Evolutionary conservation across 2,329 filamentous ascomycete species (phyloP).

Genomic region (Fusarium luffae): DNA sequence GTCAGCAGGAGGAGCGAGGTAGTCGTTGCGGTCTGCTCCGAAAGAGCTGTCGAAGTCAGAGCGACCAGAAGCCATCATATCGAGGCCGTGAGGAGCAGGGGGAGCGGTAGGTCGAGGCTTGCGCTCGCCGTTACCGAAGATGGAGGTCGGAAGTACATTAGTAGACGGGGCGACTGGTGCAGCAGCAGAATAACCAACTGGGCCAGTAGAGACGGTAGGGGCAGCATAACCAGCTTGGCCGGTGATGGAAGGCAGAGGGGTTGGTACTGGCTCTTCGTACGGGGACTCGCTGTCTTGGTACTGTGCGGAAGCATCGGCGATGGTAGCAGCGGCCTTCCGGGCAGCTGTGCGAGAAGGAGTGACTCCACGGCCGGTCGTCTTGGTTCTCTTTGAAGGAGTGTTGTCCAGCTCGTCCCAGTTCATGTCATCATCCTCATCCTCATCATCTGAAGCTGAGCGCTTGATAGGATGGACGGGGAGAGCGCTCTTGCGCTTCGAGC

Average conservation of each 20-base stretch:
- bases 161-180: background rate
- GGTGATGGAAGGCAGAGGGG: constrained; percentile 13
- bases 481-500: constrained; percentile 44
- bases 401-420: constrained; percentile 50
- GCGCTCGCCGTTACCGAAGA: constrained; percentile 43
- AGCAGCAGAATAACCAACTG: background rate
- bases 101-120: constrained; percentile 12
- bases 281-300: constrained; percentile 47
- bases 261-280: constrained; percentile 27
- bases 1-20: background rate
- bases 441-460: constrained; percentile 42
- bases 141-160: constrained; percentile 12
- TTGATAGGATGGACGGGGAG: constrained; percentile 41
- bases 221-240: background rate
- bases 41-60: background rate
- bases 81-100: constrained; percentile 1
- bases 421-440: constrained; percentile 43
- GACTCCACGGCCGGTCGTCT: constrained; percentile 41
- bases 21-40: background rate
- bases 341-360: constrained; percentile 50
- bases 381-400: constrained; percentile 53
- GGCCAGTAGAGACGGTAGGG: background rate
- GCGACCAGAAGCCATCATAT: constrained; percentile 2
- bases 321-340: constrained; percentile 49
- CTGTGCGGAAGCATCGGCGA: constrained; percentile 46